A percentile compares a stretch with the other conserved stretches of the same genome.
phyloP scores from a whole-genome alignment of 805 yeast genomes.

The Zygotorulaspora chibaensis region DNA sequence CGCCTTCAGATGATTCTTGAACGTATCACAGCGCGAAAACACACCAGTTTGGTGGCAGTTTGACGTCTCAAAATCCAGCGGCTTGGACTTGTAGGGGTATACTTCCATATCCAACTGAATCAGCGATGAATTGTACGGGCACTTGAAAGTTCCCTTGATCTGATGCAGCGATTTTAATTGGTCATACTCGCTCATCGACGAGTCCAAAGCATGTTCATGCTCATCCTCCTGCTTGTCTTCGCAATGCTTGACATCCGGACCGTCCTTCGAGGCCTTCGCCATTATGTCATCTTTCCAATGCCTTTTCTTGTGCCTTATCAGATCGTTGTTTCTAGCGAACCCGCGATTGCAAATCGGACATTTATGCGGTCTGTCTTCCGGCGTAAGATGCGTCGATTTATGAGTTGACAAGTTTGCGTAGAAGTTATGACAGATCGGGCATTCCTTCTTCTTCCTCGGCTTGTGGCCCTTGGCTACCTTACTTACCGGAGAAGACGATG shows the following conservation, averaged over 20 bases:
- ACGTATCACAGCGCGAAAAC: constrained; percentile 86
- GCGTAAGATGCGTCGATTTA: constrained; percentile 69
- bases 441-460: constrained; percentile 63
- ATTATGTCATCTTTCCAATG: constrained; percentile 64
- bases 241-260: constrained; percentile 1
- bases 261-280: constrained; percentile 7
- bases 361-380: constrained; percentile 67
- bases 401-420: constrained; percentile 83
- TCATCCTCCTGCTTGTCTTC: constrained; percentile 4
- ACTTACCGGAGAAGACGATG: background rate
- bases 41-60: constrained; percentile 79
- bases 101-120: constrained; percentile 31
- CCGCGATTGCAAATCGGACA: constrained; percentile 80
- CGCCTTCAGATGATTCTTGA: constrained; percentile 85
- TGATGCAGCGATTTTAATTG: constrained; percentile 29
- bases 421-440: constrained; percentile 62
- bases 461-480: constrained; percentile 27
- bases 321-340: constrained; percentile 82
- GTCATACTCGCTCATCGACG: constrained; percentile 16
- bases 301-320: constrained; percentile 78
- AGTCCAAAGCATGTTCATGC: constrained; percentile 1
- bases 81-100: constrained; percentile 25
- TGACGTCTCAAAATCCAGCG: constrained; percentile 28
- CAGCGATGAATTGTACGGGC: constrained; percentile 55
- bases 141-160: constrained; percentile 51